phyloP scores from a whole-genome alignment of 1,139 yeast genomes.

The Geotrichum cucujoidarum region DNA sequence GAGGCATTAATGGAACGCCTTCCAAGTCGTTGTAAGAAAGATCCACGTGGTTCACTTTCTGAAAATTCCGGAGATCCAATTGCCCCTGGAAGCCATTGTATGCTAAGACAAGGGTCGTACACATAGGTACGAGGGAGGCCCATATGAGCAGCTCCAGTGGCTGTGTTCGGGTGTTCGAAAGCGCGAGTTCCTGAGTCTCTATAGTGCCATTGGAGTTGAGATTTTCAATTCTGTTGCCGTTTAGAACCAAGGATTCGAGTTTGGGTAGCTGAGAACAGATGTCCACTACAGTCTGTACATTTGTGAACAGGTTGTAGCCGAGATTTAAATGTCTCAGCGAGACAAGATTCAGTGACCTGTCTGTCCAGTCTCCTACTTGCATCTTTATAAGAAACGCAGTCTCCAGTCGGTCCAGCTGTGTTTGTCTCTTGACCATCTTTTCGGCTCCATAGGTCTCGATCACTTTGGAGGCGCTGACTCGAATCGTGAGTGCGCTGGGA shows the following conservation, averaged over 20 bases:
- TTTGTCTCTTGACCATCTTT: conserved; percentile 46
- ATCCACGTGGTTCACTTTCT: conserved; percentile 37
- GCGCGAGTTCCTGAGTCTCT: conserved; percentile 31
- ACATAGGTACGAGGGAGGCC: conserved; percentile 42
- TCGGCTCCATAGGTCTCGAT: conserved; percentile 66
- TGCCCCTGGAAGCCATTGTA: conserved; percentile 39
- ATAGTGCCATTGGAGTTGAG: background rate
- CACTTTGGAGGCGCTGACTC: conserved; percentile 43
- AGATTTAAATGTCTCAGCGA: conserved; percentile 50
- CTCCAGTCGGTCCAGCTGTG: conserved; percentile 44
- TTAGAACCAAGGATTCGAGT: conserved; percentile 48
- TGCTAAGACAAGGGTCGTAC: conserved; percentile 45
- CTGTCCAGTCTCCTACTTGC: conserved; percentile 6
- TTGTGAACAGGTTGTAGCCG: conserved; percentile 53
- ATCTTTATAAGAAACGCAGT: conserved; percentile 30
- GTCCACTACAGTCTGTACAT: conserved; percentile 40
- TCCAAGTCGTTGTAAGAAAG: conserved; percentile 45
- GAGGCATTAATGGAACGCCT: conserved; percentile 33
- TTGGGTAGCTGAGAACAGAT: conserved; percentile 39
- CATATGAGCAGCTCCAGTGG: conserved; percentile 34
- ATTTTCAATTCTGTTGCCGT: conserved; percentile 49
- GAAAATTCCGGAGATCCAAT: conserved; percentile 10
- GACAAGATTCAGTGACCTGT: conserved; percentile 25
- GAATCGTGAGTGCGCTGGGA: conserved; percentile 22
- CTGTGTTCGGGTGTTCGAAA: conserved; percentile 39